A percentile compares a stretch with the other conserved stretches of the same genome.
These are phyloP conservation scores for Cercospora sp. DNA, from an alignment of 2,329 filamentous ascomycete species.

Conservation along the genomic window DNA sequence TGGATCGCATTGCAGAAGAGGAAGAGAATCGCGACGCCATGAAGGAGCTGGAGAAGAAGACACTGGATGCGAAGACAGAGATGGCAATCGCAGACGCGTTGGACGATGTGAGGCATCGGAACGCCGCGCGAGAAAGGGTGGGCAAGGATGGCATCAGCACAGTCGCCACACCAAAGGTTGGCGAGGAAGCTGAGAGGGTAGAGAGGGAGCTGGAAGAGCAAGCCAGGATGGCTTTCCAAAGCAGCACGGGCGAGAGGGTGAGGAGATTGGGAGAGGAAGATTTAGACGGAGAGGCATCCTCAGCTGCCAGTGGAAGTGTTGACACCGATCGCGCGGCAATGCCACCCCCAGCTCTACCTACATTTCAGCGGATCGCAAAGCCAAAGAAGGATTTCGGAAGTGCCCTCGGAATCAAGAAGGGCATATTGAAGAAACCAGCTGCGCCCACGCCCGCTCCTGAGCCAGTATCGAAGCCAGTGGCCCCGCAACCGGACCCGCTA, in stretches of 20 bases:
- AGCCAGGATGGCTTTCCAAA: constrained; percentile 74
- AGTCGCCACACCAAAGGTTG: constrained; percentile 57
- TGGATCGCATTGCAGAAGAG: constrained; percentile 80
- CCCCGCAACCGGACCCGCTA: not conserved
- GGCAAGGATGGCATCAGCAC: constrained; percentile 60
- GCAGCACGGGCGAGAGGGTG: constrained; percentile 57
- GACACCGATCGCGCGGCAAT: constrained; percentile 39
- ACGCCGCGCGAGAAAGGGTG: constrained; percentile 80
- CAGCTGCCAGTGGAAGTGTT: constrained; percentile 31
- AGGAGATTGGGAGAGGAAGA: constrained; percentile 54
- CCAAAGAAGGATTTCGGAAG: constrained; percentile 82
- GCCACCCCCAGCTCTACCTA: constrained; percentile 58
- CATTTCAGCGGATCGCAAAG: constrained; percentile 75
- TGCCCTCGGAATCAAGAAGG: constrained; percentile 84
- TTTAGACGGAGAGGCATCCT: constrained; percentile 37
- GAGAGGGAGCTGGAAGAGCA: constrained; percentile 83
- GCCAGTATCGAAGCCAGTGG: not conserved
- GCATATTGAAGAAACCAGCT: constrained; percentile 81
- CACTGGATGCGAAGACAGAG: constrained; percentile 85
- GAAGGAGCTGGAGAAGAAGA: constrained; percentile 93
- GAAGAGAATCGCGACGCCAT: constrained; percentile 85
- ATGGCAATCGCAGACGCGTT: constrained; percentile 96
- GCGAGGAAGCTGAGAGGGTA: constrained; percentile 62
- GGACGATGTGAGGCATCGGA: constrained; percentile 89
- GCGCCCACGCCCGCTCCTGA: constrained; percentile 7